Evolutionary conservation across 768 basidiomycete genomes (phyloP).

Genomic region (Chalciporus sphaerocephalus): DNA sequence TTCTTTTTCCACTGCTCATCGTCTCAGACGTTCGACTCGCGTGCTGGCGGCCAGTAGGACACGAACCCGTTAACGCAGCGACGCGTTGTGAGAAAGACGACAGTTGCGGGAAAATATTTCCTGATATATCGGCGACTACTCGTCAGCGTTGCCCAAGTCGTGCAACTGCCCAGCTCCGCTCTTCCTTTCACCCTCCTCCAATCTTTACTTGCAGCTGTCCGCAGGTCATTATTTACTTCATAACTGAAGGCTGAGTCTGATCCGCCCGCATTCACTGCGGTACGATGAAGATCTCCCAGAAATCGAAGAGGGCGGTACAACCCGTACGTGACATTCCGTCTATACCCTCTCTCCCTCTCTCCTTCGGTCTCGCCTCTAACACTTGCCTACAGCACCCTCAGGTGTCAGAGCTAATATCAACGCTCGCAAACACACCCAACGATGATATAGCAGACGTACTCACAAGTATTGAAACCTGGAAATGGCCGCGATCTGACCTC

Average conservation of each 20-base stretch:
- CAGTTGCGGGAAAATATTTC: constrained; percentile 22
- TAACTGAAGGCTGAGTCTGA: constrained; percentile 9
- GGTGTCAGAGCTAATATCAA: constrained; percentile 75
- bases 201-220: constrained; percentile 3
- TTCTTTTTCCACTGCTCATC: constrained; percentile 20
- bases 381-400: constrained; percentile 57
- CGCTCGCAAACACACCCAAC: constrained; percentile 59
- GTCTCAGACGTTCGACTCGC: neutral
- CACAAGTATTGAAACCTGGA: constrained; percentile 73
- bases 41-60: neutral
- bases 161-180: constrained; percentile 1
- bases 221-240: neutral
- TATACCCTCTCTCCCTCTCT: constrained; percentile 1
- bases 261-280: constrained; percentile 45
- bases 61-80: no score
- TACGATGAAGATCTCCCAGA: constrained; percentile 84
- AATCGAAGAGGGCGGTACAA: constrained; percentile 75
- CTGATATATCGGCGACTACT: constrained; percentile 31
- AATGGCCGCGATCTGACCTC: constrained; percentile 93
- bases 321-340: constrained; percentile 51
- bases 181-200: constrained; percentile 13
- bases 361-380: constrained; percentile 15
- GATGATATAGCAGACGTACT: constrained; percentile 71
- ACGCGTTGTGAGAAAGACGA: constrained; percentile 8
- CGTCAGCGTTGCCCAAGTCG: constrained; percentile 8